These are phyloP conservation scores for Linum tenue DNA, from an alignment of 345 rosid species.

Conservation along the genomic window DNA sequence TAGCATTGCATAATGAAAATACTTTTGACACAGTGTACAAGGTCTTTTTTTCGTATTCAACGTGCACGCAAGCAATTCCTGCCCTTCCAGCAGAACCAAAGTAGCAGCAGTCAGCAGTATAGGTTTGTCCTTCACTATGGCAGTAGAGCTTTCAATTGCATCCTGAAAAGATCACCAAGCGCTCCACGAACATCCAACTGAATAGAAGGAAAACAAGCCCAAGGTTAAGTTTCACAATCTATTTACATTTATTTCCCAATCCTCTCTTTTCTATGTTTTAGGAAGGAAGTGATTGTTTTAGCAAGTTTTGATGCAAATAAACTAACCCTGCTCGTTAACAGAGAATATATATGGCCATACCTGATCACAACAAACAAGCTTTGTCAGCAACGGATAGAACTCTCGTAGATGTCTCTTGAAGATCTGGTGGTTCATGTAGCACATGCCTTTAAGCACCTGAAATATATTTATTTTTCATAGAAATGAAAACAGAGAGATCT, in stretches of 20 bases:
- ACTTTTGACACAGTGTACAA: no score
- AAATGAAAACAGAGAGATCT: no score
- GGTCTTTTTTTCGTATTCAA: no score
- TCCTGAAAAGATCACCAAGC: conserved; percentile 70
- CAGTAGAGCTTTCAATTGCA: conserved; percentile 71
- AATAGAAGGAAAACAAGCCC: conserved; percentile 8
- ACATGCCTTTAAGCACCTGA: conserved; percentile 95
- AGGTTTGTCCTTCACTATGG: conserved; percentile 26
- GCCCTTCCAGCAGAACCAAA: no score
- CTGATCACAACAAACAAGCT: conserved; percentile 93
- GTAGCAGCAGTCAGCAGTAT: no score
- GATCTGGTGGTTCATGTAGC: conserved; percentile 70
- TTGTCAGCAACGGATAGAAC: conserved; percentile 82
- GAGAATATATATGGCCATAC: conserved; percentile 24
- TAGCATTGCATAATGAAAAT: no score
- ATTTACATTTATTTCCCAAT: background rate
- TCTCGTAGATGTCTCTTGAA: conserved; percentile 83
- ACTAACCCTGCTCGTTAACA: background rate
- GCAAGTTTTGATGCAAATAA: background rate
- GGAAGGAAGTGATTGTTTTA: no score
- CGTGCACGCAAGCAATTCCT: no score
- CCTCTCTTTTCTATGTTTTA: background rate
- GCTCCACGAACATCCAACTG: conserved; percentile 97
- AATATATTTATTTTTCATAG: conserved; percentile 3
- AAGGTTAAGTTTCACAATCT: background rate